phyloP scores from a whole-genome alignment of 345 rosid genomes.

The Eucalyptus curtisii region DNA sequence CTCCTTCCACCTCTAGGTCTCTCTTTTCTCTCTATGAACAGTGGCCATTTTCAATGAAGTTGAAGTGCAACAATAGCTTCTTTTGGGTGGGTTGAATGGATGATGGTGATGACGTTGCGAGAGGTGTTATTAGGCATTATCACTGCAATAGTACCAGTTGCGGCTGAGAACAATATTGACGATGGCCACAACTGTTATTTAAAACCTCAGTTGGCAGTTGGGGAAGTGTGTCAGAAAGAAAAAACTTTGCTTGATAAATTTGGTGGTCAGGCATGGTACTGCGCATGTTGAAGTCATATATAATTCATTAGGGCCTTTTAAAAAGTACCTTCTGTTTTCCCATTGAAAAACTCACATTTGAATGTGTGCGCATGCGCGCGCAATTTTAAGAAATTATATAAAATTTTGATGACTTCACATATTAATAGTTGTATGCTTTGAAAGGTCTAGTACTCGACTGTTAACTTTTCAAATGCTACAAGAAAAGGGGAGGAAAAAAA shows the following conservation, averaged over 20 bases:
- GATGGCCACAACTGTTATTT: not conserved
- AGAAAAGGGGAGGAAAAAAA: not conserved
- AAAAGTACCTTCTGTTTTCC: not conserved
- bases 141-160: not conserved
- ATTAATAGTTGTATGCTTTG: not conserved
- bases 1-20: not conserved
- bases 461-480: not conserved
- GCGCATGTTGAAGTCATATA: not conserved
- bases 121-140: not conserved
- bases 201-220: not conserved
- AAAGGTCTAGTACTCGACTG: not conserved
- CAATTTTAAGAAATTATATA: not conserved
- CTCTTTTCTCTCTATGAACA: not conserved
- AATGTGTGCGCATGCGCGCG: accelerated
- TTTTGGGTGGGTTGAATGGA: not conserved
- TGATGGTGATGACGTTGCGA: not conserved
- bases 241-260: not conserved
- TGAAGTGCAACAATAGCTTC: not conserved
- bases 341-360: not conserved
- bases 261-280: not conserved
- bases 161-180: not conserved
- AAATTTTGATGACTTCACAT: not conserved
- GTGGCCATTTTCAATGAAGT: not conserved
- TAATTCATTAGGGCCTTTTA: not conserved
- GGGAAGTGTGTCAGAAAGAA: not conserved